Conservation (phyloP, 2,329 filamentous ascomycete genomes). For the Magnaporthiopsis incrustans region DNA sequence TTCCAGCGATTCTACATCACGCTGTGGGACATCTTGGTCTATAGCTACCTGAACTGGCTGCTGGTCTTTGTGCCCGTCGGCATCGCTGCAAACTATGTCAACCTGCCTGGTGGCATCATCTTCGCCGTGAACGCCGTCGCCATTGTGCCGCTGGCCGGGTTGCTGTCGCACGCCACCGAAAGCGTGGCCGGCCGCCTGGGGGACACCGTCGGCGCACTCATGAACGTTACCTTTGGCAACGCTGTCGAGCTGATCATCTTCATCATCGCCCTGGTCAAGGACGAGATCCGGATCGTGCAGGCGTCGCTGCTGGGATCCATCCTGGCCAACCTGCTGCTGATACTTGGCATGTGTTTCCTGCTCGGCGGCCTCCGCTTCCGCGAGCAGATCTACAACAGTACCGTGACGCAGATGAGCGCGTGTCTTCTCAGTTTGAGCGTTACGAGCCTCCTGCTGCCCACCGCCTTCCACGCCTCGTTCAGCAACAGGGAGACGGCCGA, state of each 20-base stretch:
- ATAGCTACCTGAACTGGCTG: conserved; percentile 58
- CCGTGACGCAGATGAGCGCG: conserved; percentile 65
- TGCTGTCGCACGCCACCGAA: conserved; percentile 79
- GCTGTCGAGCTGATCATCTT: conserved; percentile 86
- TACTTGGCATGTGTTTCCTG: conserved; percentile 68
- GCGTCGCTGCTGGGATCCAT: conserved; percentile 70
- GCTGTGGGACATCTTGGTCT: conserved; percentile 45
- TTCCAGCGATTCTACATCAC: conserved; percentile 31
- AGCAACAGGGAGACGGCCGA: conserved; percentile 48
- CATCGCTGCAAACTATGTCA: conserved; percentile 42
- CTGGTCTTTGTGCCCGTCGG: conserved; percentile 65
- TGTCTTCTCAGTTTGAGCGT: conserved; percentile 61
- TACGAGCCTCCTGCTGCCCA: conserved; percentile 25
- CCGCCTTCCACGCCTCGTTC: conserved; percentile 61
- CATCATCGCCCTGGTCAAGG: conserved; percentile 68
- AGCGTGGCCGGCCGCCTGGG: conserved; percentile 76
- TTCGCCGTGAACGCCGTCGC: conserved; percentile 60
- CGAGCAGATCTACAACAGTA: conserved; percentile 66
- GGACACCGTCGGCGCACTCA: conserved; percentile 77
- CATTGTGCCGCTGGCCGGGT: conserved; percentile 77
- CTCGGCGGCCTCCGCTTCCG: conserved; percentile 60
- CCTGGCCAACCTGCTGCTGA: conserved; percentile 66
- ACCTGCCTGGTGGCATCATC: conserved; percentile 30
- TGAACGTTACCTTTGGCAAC: conserved; percentile 91
- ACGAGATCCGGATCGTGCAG: conserved; percentile 72